Conservation (phyloP, 2,329 filamentous ascomycete species). For the Sarocladiaceae sp. region DNA sequence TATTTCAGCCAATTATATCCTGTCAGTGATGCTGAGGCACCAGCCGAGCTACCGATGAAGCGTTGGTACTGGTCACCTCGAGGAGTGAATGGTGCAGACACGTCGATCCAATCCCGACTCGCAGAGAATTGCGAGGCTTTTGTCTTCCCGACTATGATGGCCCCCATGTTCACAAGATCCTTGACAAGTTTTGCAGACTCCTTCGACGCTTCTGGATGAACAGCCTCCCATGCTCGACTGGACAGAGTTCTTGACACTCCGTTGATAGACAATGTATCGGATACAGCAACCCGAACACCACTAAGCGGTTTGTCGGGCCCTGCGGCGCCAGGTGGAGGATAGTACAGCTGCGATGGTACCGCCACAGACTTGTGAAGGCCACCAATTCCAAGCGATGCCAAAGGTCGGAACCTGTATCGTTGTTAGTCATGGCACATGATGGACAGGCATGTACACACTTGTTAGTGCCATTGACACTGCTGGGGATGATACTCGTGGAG, state of each 20-base stretch:
- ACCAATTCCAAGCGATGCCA: slow-evolving; percentile 21
- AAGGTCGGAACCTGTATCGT: slow-evolving; percentile 23
- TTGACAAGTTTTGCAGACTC: slow-evolving; percentile 47
- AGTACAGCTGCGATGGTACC: slow-evolving; percentile 35
- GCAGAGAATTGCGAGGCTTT: slow-evolving; percentile 44
- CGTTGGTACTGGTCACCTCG: slow-evolving; percentile 43
- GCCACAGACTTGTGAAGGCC: slow-evolving; percentile 26
- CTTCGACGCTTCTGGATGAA: slow-evolving; percentile 40
- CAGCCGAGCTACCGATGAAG: slow-evolving; percentile 29
- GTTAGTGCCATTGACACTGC: slow-evolving; percentile 22
- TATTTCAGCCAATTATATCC: slow-evolving; percentile 38
- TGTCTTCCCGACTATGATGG: slow-evolving; percentile 49
- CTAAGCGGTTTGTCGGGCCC: slow-evolving; percentile 26
- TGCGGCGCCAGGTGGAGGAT: slow-evolving; percentile 17
- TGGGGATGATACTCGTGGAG: slow-evolving; percentile 30
- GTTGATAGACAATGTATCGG: slow-evolving; percentile 28
- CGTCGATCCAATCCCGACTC: slow-evolving; percentile 37
- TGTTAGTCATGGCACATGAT: too few relatives aligned
- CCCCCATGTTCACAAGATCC: slow-evolving; percentile 55
- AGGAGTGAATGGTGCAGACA: slow-evolving; percentile 37
- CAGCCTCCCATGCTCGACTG: slow-evolving; percentile 52
- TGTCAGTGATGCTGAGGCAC: slow-evolving; percentile 31
- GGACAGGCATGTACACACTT: slow-evolving; percentile 19
- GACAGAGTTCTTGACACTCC: slow-evolving; percentile 54
- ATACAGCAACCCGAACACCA: slow-evolving; percentile 31